A percentile compares a stretch with the other conserved stretches of the same genome.
These are phyloP conservation scores for Malania oleifera DNA, from an alignment of 164 flowering plant species.

Conservation along the genomic window DNA sequence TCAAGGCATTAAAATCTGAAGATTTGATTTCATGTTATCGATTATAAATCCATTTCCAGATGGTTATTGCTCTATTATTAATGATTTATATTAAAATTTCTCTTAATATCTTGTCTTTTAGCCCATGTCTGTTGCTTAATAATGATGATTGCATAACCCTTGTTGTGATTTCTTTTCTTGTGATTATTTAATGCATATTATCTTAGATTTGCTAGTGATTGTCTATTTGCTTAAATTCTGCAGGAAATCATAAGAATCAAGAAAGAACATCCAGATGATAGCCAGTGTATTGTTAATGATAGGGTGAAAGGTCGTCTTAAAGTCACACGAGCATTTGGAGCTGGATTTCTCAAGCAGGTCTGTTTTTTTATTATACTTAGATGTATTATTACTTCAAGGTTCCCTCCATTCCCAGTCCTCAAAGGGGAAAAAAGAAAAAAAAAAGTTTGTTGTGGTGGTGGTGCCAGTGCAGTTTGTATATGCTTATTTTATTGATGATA, in stretches of 20 bases:
- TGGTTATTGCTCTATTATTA: neutral
- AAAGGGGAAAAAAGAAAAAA: too few species aligned
- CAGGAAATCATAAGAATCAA: slow-evolving; percentile 93
- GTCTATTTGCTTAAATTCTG: slow-evolving; percentile 4
- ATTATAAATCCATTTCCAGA: neutral
- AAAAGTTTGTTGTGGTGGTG: too few species aligned
- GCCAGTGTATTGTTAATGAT: slow-evolving; percentile 85
- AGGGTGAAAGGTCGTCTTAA: slow-evolving; percentile 97
- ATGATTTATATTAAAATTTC: neutral
- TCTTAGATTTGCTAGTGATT: neutral
- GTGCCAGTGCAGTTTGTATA: too few species aligned
- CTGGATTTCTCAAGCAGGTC: slow-evolving; percentile 96
- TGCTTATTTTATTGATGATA: too few species aligned
- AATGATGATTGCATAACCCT: neutral
- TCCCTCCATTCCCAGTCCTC: too few species aligned
- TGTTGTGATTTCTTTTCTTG: neutral
- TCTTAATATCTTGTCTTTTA: neutral
- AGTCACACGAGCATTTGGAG: slow-evolving; percentile 98
- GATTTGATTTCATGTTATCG: neutral
- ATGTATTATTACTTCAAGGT: too few species aligned
- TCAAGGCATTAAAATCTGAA: neutral
- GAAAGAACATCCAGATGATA: slow-evolving; percentile 97
- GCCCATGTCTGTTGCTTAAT: neutral
- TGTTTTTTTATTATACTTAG: neutral
- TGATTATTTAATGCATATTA: neutral